Conservation (phyloP, 2,329 filamentous ascomycete genomes). For the Aspergillus ustus region DNA sequence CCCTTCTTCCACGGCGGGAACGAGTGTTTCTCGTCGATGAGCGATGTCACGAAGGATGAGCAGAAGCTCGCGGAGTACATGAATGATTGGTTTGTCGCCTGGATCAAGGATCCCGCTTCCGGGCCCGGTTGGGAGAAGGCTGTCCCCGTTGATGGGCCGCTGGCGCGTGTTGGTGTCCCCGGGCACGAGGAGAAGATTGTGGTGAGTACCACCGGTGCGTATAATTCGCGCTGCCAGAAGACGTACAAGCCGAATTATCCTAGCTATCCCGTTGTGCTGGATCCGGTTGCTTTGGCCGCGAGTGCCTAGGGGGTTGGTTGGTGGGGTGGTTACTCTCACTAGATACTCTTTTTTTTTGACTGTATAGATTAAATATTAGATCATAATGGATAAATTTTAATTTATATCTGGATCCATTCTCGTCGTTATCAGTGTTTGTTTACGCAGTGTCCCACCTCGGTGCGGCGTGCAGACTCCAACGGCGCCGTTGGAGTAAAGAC, state of each 20-base stretch:
- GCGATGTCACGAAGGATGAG: constrained; percentile 22
- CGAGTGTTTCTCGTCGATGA: constrained; percentile 25
- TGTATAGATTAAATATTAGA: too few relatives aligned
- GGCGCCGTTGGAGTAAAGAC: too few relatives aligned
- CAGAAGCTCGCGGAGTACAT: constrained; percentile 28
- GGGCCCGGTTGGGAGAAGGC: constrained; percentile 26
- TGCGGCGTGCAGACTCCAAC: too few relatives aligned
- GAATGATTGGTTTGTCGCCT: constrained; percentile 29
- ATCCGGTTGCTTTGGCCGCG: constrained; percentile 20
- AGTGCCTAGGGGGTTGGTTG: neutral
- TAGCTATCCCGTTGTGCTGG: constrained; percentile 26
- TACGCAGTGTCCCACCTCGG: too few relatives aligned
- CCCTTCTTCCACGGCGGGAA: constrained; percentile 32
- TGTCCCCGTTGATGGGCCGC: constrained; percentile 21
- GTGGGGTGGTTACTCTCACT: too few relatives aligned
- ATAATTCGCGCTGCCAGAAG: constrained; percentile 28
- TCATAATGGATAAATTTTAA: too few relatives aligned
- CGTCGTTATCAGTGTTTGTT: too few relatives aligned
- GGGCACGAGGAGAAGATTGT: constrained; percentile 24
- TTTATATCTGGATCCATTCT: too few relatives aligned
- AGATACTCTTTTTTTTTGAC: too few relatives aligned
- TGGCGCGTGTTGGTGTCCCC: constrained; percentile 27
- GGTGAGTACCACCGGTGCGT: constrained; percentile 23
- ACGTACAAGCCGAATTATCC: constrained; percentile 25
- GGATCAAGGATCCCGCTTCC: constrained; percentile 26